Evolutionary conservation across 331 rosid species (phyloP), one percentile per base, ranked within the genome.

Genomic region (Spiraea crenata): DNA sequence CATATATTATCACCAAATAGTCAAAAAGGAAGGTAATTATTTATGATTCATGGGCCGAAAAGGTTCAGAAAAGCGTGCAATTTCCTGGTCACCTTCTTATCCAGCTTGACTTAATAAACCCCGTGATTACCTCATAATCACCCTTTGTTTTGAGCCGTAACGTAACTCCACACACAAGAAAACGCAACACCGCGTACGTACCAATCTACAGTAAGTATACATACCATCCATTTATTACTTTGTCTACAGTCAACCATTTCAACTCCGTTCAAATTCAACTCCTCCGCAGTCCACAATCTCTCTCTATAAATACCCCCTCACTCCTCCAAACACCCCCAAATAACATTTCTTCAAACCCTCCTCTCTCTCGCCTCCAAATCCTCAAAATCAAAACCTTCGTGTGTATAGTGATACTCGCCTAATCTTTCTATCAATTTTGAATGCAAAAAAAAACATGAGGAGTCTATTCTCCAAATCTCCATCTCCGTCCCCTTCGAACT

Each of bases 381-480:
- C 48, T 38, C 15, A 15, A 37, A 1, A 37, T 35, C 25, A 47
- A 15, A 25, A 25, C 31, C 31, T 25, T 25, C 31, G 31, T 25
- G 31, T 25, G 31, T 25, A 25, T 2, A 0, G 31, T 25, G 31
- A 25, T 25, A 25, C 31, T 25, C 31, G 31, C 31, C 31, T 25
- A 25, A 25, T 25, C 2, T 2, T 25, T 25, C 31, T 0, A 25
- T 25, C 31, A 25, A 25, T 25, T 25, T 25, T 25, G 31, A 25
- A 25, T 25, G n/a, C 84, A 0, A 77, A 20, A n/a, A 88, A 82
- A 65, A 79, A 48, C 49, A 77, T 81, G 55, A 86, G 61, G 72
- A 90, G 45, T 60, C 7, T 79, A 31, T 81, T 85, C 73, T 79
- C 63, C 67, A 82, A 82, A 59, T 74, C 82, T 10, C 15, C 81